Evolutionary conservation across 257 asterid genomes (phyloP), one percentile per base, ranked within the genome.

Genomic region (Solanum verrucosum): DNA sequence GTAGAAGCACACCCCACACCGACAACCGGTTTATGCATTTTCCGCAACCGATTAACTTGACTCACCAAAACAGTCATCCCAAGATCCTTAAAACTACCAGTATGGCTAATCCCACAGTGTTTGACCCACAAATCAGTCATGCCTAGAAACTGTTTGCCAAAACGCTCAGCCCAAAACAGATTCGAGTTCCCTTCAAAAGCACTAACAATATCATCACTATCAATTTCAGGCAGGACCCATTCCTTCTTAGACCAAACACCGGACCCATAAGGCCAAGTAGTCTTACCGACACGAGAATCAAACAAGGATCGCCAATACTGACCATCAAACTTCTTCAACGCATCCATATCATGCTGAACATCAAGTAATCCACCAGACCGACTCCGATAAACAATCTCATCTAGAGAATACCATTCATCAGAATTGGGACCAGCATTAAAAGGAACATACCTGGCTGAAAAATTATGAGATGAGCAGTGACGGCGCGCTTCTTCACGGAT

Each of bases 161-260:
- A 95, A 89, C 98, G 96, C 94, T 95, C 98, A 52, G 98, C 98
- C 98, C 98, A 95, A 56, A 95, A 95, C 15, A 95, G 70, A 46
- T 95, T 95, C 0, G 97, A 94, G 85, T 95, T 95, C 11, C 98
- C 98, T 84, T 95, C 98, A 16, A 95, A 95, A 0, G 96, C 96
- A 40, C 97, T 94, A 12, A 95, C 91, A 87, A 95, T 94, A 13
- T 95, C 98, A 14, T 94, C 98, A 42, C 97, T 42, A 59, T 93
- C 93, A 8, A 95, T 95, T 88, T 92, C 98, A n/a, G 98, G 98
- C 27, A 95, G 63, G 20, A 95, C 98, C 98, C 98, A 94, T 89
- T 95, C 98, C 63, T 95, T 95, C 88, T 95, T 95, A 20, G 98
- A 95, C 98, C 98, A 95, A n/a, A 95, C 98, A 12, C 98, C 98